phyloP scores from a whole-genome alignment of 1,139 yeast species.

The Suhomyces panamericanus region DNA sequence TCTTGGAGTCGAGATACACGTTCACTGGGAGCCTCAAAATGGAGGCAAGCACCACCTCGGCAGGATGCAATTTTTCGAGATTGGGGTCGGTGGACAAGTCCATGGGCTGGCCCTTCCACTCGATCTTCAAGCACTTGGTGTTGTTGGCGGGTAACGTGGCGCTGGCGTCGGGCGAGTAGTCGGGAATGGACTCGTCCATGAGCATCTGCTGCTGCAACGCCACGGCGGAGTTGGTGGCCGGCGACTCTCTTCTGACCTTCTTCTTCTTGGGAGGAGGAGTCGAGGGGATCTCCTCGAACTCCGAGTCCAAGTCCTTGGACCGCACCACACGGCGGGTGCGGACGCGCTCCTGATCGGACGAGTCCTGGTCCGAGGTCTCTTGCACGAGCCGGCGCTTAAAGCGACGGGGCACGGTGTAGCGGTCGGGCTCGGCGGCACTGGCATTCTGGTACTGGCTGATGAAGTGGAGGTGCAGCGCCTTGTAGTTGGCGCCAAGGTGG shows the following conservation, averaged over 20 bases:
- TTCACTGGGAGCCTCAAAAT: slow-evolving; percentile 85
- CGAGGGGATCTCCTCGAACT: slow-evolving; percentile 13
- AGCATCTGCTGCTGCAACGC: slow-evolving; percentile 46
- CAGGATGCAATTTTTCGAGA: slow-evolving; percentile 74
- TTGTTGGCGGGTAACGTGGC: slow-evolving; percentile 66
- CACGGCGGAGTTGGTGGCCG: slow-evolving; percentile 30
- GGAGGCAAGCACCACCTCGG: slow-evolving; percentile 85
- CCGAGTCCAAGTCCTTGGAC: slow-evolving; percentile 15
- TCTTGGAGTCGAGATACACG: slow-evolving; percentile 86
- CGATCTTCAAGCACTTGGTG: slow-evolving; percentile 73
- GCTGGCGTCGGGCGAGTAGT: slow-evolving; percentile 69
- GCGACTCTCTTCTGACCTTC: slow-evolving; percentile 28
- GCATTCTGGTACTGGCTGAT: slow-evolving; percentile 47
- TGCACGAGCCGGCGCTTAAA: slow-evolving; percentile 17
- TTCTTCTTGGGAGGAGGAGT: slow-evolving; percentile 37
- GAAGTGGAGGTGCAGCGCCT: slow-evolving; percentile 48
- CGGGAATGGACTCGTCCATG: slow-evolving; percentile 63
- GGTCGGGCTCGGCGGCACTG: slow-evolving; percentile 14
- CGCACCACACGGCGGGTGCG: slow-evolving; percentile 59
- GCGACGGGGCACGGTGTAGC: slow-evolving; percentile 13
- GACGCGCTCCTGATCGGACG: slow-evolving; percentile 42
- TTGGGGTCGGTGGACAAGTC: slow-evolving; percentile 79
- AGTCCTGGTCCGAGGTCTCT: slow-evolving; percentile 32
- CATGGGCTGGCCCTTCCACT: slow-evolving; percentile 99
- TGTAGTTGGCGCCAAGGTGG: slow-evolving; percentile 43